Evolutionary conservation across 2,329 filamentous ascomycete species (phyloP), one percentile per base, ranked within the genome.

Genomic region (Coniochaeta pulveracea): DNA sequence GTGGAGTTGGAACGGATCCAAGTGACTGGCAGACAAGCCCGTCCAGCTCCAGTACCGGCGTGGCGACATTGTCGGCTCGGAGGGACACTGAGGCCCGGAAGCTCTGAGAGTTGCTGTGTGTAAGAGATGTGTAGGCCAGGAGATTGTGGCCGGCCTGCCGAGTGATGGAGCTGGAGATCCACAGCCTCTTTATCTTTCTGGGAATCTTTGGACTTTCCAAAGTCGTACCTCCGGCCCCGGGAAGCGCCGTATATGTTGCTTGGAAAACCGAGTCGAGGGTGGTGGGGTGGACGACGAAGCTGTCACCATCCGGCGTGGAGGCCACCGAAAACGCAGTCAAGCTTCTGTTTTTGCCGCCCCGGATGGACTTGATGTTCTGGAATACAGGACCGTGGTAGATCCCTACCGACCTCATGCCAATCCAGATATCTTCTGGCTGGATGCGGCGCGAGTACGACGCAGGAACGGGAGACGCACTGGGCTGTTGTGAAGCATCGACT

Each of bases 161-260:
- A 23, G 46, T 50, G 30, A 58, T 48, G 10, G 47, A 48, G 22
- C 55, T 50, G 4, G 57, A 47, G 19, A 59, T 48, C 55, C 55
- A 59, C 6, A 59, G 49, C 40, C 54, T 56, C 28, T 54, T 50
- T 36, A 54, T 53, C 19, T 50, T 56, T 32, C 52, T 51, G 11
- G 55, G 55, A 7, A 54, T 56, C 42, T 57, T 56, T 33, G 56
- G 46, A 2, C 32, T 36, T 10, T 23, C 51, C 40, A 21, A 18
- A 0, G 14, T 21, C 10, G 19, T 40, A 9, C 38, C 43, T n/a
- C n/a, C n/a, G 5, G 39, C 36, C 5, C 37, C 39, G 2, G 44
- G 39, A 3, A 43, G 18, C 4, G 41, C 39, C 2, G 41, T 44
- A 30, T 44, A 45, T 2, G 37, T 40, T 6, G 43, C 40, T 10